Percentiles rank a stretch among this genome's conserved stretches.
Conservation (phyloP, 345 rosid genomes). For the Populus tremula region DNA sequence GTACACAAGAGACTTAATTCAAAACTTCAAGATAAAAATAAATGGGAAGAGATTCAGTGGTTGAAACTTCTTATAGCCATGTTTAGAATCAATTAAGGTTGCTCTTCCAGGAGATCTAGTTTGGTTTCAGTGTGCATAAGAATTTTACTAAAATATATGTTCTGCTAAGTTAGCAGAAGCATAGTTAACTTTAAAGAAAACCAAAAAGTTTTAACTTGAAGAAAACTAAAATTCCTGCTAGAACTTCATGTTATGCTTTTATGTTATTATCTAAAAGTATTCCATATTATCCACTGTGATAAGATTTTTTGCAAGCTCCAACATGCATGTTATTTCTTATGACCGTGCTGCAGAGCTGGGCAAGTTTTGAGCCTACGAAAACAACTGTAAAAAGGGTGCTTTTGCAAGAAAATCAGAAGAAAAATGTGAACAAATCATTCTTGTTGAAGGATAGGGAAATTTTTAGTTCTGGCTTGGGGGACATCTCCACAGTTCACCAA, state of each 20-base stretch:
- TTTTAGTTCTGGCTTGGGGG: slow-evolving; percentile 24
- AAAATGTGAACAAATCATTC: slow-evolving; percentile 37
- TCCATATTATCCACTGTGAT: not conserved
- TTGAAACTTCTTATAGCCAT: not conserved
- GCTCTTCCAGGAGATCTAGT: not conserved
- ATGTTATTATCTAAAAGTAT: not conserved
- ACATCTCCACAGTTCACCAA: slow-evolving; percentile 33
- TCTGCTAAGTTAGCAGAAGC: not conserved
- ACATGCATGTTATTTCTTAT: not conserved
- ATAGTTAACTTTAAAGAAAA: not conserved
- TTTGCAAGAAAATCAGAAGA: slow-evolving; percentile 56
- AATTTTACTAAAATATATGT: not conserved
- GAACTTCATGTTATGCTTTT: not conserved
- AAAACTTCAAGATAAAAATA: not conserved
- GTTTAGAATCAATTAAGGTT: not conserved
- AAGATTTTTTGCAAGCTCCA: not conserved
- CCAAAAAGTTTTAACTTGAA: no score
- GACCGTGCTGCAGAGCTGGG: slow-evolving; percentile 65
- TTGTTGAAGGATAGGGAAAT: slow-evolving; percentile 38
- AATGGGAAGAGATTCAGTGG: not conserved
- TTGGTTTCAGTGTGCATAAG: not conserved
- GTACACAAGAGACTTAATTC: not conserved
- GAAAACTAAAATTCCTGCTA: not conserved
- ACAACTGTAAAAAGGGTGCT: slow-evolving; percentile 88
- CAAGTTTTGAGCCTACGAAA: slow-evolving; percentile 81